Conservation (phyloP, 2,329 filamentous ascomycete species). For the Zasmidium citrigriseum region DNA sequence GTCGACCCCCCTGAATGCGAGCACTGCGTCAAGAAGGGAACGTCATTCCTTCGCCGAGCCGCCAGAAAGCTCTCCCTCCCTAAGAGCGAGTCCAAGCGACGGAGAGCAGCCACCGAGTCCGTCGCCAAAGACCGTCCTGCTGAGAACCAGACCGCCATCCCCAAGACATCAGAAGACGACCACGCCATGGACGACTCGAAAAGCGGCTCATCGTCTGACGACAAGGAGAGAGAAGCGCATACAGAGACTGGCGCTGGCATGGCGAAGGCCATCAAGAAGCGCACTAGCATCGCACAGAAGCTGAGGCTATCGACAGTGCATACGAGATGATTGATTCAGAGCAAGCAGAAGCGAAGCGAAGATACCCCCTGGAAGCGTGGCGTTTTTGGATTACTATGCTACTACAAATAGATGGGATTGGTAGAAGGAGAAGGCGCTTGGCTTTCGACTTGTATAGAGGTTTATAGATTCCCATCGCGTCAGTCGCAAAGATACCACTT, state of each 20-base stretch:
- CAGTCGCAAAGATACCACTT: no score
- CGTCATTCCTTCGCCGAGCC: background rate
- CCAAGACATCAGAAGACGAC: background rate
- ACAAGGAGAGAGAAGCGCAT: background rate
- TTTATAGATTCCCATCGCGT: no score
- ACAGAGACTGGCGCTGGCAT: slow-evolving; percentile 7
- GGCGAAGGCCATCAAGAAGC: background rate
- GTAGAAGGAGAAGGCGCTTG: no score
- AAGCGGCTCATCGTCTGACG: background rate
- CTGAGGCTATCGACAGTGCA: background rate
- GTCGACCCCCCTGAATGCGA: background rate
- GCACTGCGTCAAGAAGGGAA: slow-evolving; percentile 3
- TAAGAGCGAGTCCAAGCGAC: background rate
- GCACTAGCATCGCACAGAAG: background rate
- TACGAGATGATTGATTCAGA: background rate
- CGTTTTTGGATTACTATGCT: no score
- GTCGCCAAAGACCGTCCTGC: no score
- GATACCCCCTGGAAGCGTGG: no score
- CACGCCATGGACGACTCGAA: background rate
- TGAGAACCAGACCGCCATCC: no score
- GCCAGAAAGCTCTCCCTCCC: background rate
- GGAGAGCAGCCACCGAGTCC: no score
- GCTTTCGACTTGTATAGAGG: no score
- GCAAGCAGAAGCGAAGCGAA: no score
- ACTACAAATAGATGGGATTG: no score